Evolutionary conservation across 257 asterid genomes (phyloP), one percentile per base, ranked within the genome.

Genomic region (Fraxinus americana): DNA sequence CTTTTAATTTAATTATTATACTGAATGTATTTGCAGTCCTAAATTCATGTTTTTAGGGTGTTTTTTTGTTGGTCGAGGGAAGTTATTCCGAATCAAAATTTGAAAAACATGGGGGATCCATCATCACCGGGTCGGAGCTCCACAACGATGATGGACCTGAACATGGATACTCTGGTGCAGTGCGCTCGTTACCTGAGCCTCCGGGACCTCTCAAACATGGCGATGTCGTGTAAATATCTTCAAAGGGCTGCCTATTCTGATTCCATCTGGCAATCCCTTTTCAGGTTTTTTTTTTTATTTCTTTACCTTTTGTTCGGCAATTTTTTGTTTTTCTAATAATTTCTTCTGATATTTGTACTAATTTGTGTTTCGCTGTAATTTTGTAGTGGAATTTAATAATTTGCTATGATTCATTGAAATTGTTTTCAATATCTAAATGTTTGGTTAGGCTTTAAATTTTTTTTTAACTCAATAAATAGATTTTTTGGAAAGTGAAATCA

Each of bases 181-280:
- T 88, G 94, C 81, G 92, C 93, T 48, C 87, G 83, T 72, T 70
- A 72, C 83, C 89, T 93, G 77, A 83, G 78, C 70, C 77, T 85
- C 69, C 88, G 76, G n/a, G 96, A 93, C 79, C 50, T 93, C 43
- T 67, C 94, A 25, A 93, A 84, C 83, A 79, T 92, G 90, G 88
- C 96, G 38, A 82, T 87, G 85, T 87, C 97, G 32, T 86, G 91
- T 83, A 89, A 84, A 82, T 80, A 79, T 86, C 88, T 93, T 72
- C 82, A 89, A 11, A 78, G 67, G 73, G 89, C 85, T 4, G 92
- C 97, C 29, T 88, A 82, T 87, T 87, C 95, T 5, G 98, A 93
- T 78, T 88, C 88, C 70, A 66, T 91, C 12, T 91, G 98, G 98
- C 86, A 74, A 79, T 83, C 88, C 13, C 82, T 93, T 72, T 89